Base-by-base conservation (phyloP, 345 rosid genomes). In the Eucalyptus sp. region DNA sequence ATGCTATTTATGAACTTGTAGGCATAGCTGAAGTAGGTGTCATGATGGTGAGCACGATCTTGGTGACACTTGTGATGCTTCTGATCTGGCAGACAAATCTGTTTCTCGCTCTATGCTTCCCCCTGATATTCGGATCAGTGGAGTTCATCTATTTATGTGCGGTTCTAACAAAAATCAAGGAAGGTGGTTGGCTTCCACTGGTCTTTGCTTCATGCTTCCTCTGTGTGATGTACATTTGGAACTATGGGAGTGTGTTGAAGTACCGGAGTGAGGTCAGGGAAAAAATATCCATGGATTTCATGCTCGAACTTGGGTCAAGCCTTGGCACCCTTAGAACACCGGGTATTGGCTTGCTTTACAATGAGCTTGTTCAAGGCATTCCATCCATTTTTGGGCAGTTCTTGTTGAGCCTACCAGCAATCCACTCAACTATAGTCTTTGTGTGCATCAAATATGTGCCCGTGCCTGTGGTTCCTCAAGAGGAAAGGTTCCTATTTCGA, bases 11-110 rank as follows among this genome's bases (percentile, higher is more conserved):
- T 86, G 54, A 25, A 31, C 44, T 90, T 91, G 89, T 94, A 96
- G 99, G 99, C 89, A 98, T 98, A 90, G 99, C 99, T 33, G 99
- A 96, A 92, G 98, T 98, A 64, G 99, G 96, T 88, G 99, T 98
- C 85, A 98, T 98, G 99, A 88, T 96, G 71, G 99, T 98, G 85
- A 95, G 95, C 92, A 98, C 99, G 54, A 87, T 91, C 16, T 93
- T 98, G 89, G 99, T 98, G 90, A 98, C 98, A 13, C 91, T 98
- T 37, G 99, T 98, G 86, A 98, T 98, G 99, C 96, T 96, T 91
- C 92, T 98, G 62, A 98, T 98, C 87, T 98, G 99, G 99, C 97
- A 94, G 93, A 96, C 97, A 86, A 96, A 96, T 93, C 89, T 98
- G 66, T 91, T 93, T 87, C 93, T 96, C n/a, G 98, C 96, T 17